phyloP scores from a whole-genome alignment of 345 rosid genomes.

The Eucalyptus sideroxylon region DNA sequence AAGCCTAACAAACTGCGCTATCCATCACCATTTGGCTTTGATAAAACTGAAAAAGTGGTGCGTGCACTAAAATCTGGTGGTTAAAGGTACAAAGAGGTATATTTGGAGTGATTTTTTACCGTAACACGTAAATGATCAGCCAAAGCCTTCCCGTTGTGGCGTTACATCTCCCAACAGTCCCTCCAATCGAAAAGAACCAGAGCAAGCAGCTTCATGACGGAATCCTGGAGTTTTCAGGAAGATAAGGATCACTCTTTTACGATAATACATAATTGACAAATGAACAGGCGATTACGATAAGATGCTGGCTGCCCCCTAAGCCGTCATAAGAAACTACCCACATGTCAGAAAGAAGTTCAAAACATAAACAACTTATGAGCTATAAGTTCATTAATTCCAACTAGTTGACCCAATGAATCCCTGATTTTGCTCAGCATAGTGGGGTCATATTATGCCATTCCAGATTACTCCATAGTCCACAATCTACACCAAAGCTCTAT shows the following conservation, averaged over 20 bases:
- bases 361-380: neutral
- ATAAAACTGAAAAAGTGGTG: no score
- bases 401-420: neutral
- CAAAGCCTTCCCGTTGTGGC: neutral
- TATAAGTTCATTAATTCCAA: neutral
- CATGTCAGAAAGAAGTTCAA: neutral
- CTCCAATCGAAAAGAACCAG: neutral
- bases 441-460: neutral
- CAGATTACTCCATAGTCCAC: neutral
- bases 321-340: neutral
- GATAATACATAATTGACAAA: neutral
- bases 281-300: neutral
- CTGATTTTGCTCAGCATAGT: neutral
- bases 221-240: neutral
- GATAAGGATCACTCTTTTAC: neutral
- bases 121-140: neutral
- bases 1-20: no score
- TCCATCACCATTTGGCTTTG: no score
- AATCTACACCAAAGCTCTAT: neutral
- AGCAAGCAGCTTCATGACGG: neutral
- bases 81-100: neutral
- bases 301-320: neutral
- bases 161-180: no score
- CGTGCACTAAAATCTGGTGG: no score
- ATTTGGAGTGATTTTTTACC: neutral